A percentile compares a stretch with the other conserved stretches of the same genome.
Evolutionary conservation across 1,139 yeast species (phyloP).

Genomic region (Suhomyces coccinellae): DNA sequence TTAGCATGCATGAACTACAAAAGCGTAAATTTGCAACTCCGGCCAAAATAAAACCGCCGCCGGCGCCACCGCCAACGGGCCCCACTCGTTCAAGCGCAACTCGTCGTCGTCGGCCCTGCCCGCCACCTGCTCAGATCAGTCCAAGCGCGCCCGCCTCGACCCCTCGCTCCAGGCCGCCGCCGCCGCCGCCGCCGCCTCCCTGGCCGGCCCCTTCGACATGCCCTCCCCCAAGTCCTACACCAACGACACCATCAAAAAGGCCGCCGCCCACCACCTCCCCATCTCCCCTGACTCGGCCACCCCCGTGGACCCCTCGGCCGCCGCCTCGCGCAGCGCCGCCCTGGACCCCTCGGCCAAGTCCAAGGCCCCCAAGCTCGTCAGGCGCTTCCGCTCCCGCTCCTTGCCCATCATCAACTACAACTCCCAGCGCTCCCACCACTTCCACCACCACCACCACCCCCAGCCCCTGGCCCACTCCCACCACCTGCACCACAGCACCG

Average conservation of each 20-base stretch:
- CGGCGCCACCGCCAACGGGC: conserved; percentile 16
- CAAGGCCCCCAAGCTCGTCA: conserved; percentile 40
- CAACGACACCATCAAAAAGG: conserved; percentile 13
- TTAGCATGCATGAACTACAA: no score
- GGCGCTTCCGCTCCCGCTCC: conserved; percentile 44
- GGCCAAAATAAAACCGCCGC: no score
- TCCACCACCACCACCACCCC: conserved; percentile 20
- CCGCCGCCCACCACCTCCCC: conserved; percentile 15
- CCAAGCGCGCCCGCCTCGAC: conserved; percentile 32
- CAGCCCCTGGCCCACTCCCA: conserved; percentile 11
- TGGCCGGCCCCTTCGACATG: conserved; percentile 10
- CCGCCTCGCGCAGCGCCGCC: conserved; percentile 1
- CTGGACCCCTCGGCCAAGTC: conserved; percentile 17
- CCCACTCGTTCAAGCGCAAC: conserved; percentile 16
- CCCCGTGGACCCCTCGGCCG: conserved; percentile 1
- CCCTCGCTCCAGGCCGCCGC: conserved; percentile 17
- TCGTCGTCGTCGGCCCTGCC: conserved; percentile 18
- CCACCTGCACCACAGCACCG: conserved; percentile 16
- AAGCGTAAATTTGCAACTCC: no score
- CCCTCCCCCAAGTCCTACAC: conserved; percentile 16
- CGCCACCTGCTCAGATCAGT: conserved; percentile 14
- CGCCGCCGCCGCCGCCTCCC: conserved; percentile 10
- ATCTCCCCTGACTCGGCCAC: conserved; percentile 11
- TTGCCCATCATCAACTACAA: conserved; percentile 45
- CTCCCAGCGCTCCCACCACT: conserved; percentile 22